Conservation (phyloP, 768 basidiomycete species). For the Sporobolomyces phaffii region DNA sequence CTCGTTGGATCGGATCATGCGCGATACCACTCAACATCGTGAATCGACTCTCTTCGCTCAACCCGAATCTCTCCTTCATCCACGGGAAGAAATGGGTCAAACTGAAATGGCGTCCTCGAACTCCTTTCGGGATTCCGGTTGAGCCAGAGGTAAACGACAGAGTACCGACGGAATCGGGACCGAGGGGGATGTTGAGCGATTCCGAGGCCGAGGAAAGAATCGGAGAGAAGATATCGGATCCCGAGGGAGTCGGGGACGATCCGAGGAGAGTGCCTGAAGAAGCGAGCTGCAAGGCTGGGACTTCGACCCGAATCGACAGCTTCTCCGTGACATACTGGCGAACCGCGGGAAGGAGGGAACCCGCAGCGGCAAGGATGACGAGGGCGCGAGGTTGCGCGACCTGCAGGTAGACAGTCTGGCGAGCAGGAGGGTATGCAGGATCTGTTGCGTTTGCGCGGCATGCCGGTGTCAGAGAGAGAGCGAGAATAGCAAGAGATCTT, state of each 20-base stretch:
- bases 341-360: slow-evolving; percentile 68
- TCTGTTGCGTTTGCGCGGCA: slow-evolving; percentile 52
- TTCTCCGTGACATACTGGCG: slow-evolving; percentile 72
- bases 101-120: slow-evolving; percentile 86
- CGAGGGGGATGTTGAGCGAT: slow-evolving; percentile 75
- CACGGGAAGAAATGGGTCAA: slow-evolving; percentile 99
- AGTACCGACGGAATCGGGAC: slow-evolving; percentile 93
- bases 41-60: slow-evolving; percentile 70
- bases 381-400: slow-evolving; percentile 89
- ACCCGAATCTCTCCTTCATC: slow-evolving; percentile 84
- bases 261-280: slow-evolving; percentile 62
- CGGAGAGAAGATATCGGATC: slow-evolving; percentile 57
- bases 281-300: slow-evolving; percentile 76
- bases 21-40: slow-evolving; percentile 99
- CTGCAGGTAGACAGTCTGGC: slow-evolving; percentile 85
- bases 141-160: slow-evolving; percentile 94
- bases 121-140: slow-evolving; percentile 98
- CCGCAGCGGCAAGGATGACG: slow-evolving; percentile 83
- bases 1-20: slow-evolving; percentile 96
- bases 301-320: slow-evolving; percentile 78
- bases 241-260: slow-evolving; percentile 50
- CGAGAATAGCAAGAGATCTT: slow-evolving; percentile 7
- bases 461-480: slow-evolving; percentile 2
- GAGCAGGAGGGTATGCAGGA: slow-evolving; percentile 88
- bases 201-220: slow-evolving; percentile 56